These are phyloP conservation scores for Trichoderma sp. DNA, from an alignment of 2,329 filamentous ascomycete species.

Conservation along the genomic window DNA sequence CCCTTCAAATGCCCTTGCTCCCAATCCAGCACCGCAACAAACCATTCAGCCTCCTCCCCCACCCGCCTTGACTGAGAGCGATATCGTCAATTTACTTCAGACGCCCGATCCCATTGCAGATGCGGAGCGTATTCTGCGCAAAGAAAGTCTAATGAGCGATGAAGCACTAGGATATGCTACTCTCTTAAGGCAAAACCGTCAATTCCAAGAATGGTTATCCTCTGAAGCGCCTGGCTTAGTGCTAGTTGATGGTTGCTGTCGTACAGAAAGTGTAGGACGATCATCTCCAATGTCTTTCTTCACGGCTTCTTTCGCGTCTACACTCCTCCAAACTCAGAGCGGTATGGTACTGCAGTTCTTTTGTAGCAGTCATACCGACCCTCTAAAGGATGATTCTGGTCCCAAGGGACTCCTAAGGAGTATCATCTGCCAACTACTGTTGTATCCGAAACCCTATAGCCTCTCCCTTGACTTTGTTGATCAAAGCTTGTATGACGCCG, in stretches of 20 bases:
- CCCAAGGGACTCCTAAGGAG: neutral
- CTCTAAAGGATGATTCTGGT: neutral
- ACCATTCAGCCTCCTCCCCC: neutral
- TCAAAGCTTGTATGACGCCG: slow-evolving; percentile 6
- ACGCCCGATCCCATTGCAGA: neutral
- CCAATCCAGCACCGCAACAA: neutral
- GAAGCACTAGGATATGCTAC: slow-evolving; percentile 9
- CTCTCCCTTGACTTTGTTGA: slow-evolving; percentile 1
- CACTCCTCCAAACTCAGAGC: neutral
- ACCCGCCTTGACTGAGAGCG: neutral
- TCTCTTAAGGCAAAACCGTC: neutral
- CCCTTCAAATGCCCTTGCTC: neutral
- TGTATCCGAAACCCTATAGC: slow-evolving; percentile 7
- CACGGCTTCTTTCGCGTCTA: slow-evolving; percentile 14
- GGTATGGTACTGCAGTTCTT: slow-evolving; percentile 15
- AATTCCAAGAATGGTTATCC: slow-evolving; percentile 10
- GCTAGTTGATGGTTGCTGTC: slow-evolving; percentile 10
- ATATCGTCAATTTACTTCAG: slow-evolving; percentile 2
- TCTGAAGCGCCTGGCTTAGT: neutral
- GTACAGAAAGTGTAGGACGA: slow-evolving; percentile 3
- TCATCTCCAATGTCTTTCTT: slow-evolving; percentile 14
- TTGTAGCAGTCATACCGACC: neutral
- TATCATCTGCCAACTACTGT: neutral
- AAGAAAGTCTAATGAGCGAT: slow-evolving; percentile 18
- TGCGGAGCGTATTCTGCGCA: slow-evolving; percentile 15